These are phyloP conservation scores for Fusarium irregulare DNA, from an alignment of 2,329 filamentous ascomycete genomes.

Conservation along the genomic window DNA sequence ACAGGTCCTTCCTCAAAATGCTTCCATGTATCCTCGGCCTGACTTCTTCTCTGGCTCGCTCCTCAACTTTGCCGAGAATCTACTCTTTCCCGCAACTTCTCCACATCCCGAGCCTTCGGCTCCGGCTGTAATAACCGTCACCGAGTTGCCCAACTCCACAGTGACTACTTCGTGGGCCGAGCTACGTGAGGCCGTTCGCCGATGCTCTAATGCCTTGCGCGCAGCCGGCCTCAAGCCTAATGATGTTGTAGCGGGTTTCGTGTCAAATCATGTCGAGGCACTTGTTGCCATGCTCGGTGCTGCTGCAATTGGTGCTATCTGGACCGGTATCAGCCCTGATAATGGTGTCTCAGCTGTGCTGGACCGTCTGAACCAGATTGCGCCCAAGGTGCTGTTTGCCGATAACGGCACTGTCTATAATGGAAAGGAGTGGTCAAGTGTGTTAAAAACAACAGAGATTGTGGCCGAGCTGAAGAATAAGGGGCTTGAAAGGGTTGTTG, in stretches of 20 bases:
- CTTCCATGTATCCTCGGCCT: constrained; percentile 86
- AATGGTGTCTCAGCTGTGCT: constrained; percentile 91
- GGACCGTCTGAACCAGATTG: constrained; percentile 87
- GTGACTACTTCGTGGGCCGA: constrained; percentile 76
- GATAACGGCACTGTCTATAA: constrained; percentile 94
- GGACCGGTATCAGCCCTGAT: constrained; percentile 94
- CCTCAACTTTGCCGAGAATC: constrained; percentile 95
- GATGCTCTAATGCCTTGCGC: constrained; percentile 77
- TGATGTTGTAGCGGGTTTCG: constrained; percentile 76
- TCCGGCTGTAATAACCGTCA: constrained; percentile 81
- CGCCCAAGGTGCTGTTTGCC: constrained; percentile 83
- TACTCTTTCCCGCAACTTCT: constrained; percentile 76
- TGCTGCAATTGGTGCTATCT: constrained; percentile 85
- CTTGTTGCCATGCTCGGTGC: constrained; percentile 89
- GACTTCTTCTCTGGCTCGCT: constrained; percentile 83
- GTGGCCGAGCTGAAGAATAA: constrained; percentile 68
- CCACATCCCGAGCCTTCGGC: constrained; percentile 62
- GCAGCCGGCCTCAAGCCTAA: constrained; percentile 68
- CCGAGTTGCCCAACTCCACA: constrained; percentile 74
- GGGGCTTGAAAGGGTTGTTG: constrained; percentile 75
- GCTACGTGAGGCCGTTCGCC: constrained; percentile 80
- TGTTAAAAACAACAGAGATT: constrained; percentile 83
- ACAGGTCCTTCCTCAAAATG: constrained; percentile 74
- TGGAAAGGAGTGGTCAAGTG: constrained; percentile 85
- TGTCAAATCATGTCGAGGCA: constrained; percentile 90